phyloP scores from a whole-genome alignment of 73 alveolate genomes.

The Diophrys sp. region DNA sequence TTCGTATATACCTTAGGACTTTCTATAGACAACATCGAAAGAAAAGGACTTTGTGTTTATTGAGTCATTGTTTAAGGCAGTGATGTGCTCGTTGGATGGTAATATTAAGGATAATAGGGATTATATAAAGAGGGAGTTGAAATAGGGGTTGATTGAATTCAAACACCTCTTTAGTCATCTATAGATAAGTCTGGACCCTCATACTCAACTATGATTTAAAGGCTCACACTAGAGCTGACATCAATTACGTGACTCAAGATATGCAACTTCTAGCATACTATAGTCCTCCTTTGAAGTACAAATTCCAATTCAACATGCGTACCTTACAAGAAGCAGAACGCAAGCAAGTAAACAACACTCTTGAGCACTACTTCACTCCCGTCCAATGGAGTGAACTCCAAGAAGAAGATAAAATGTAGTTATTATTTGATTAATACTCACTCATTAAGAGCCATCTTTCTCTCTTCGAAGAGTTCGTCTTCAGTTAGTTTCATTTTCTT shows the following conservation, averaged over 20 bases:
- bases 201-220: too few relatives aligned
- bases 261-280: background rate
- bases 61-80: background rate
- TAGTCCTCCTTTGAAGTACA: background rate
- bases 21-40: too few relatives aligned
- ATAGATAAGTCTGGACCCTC: background rate
- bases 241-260: background rate
- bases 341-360: background rate
- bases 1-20: background rate
- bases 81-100: background rate
- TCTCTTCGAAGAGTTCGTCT: conserved; percentile 56
- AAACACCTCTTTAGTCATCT: too few relatives aligned
- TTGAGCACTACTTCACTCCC: background rate
- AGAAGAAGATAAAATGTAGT: background rate
- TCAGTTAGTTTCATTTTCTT: conserved; percentile 44
- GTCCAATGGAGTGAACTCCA: background rate
- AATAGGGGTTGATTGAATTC: too few relatives aligned
- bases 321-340: background rate
- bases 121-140: too few relatives aligned
- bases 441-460: conserved; percentile 36
- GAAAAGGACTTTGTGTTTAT: background rate
- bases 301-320: background rate
- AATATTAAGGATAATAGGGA: background rate
- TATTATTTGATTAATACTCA: background rate
- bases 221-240: background rate